A percentile compares a stretch with the other conserved stretches of the same genome.
These are phyloP conservation scores for Candida boidinii DNA, from an alignment of 805 yeast species.

Conservation along the genomic window DNA sequence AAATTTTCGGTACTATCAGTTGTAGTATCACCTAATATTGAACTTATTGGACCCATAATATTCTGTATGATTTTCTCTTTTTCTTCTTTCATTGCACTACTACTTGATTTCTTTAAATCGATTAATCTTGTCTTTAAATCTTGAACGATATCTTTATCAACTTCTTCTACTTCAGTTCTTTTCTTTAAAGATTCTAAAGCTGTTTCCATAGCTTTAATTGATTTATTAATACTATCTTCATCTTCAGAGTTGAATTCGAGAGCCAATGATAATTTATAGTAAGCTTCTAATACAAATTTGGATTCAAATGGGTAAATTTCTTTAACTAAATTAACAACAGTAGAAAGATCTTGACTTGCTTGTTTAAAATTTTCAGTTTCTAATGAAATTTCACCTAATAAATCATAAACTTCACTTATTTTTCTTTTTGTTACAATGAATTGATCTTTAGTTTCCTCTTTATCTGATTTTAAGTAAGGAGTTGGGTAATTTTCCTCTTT, in stretches of 20 bases:
- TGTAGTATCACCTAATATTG: slow-evolving; percentile 12
- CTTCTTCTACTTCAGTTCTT: slow-evolving; percentile 31
- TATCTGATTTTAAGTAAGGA: slow-evolving; percentile 15
- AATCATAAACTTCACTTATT: slow-evolving; percentile 65
- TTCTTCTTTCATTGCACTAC: slow-evolving; percentile 38
- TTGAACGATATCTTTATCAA: slow-evolving; percentile 36
- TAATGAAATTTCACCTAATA: slow-evolving; percentile 82
- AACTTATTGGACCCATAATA: slow-evolving; percentile 38
- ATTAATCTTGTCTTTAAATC: slow-evolving; percentile 49
- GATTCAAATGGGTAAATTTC: slow-evolving; percentile 44
- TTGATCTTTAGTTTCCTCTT: slow-evolving; percentile 19
- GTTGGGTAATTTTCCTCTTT: slow-evolving; percentile 1
- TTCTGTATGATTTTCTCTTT: slow-evolving; percentile 48
- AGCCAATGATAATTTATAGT: slow-evolving; percentile 74
- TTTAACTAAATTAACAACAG: slow-evolving; percentile 46
- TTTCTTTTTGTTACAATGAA: slow-evolving; percentile 34
- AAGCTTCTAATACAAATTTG: slow-evolving; percentile 64
- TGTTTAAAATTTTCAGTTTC: slow-evolving; percentile 85
- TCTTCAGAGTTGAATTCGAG: slow-evolving; percentile 59
- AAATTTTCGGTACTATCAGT: neutral
- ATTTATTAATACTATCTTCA: slow-evolving; percentile 42
- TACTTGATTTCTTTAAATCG: slow-evolving; percentile 47
- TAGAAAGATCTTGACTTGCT: slow-evolving; percentile 60
- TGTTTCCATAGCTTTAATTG: slow-evolving; percentile 34
- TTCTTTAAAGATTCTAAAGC: slow-evolving; percentile 36